phyloP scores from a whole-genome alignment of 129 eudicot species.

The Tagetes patula region DNA sequence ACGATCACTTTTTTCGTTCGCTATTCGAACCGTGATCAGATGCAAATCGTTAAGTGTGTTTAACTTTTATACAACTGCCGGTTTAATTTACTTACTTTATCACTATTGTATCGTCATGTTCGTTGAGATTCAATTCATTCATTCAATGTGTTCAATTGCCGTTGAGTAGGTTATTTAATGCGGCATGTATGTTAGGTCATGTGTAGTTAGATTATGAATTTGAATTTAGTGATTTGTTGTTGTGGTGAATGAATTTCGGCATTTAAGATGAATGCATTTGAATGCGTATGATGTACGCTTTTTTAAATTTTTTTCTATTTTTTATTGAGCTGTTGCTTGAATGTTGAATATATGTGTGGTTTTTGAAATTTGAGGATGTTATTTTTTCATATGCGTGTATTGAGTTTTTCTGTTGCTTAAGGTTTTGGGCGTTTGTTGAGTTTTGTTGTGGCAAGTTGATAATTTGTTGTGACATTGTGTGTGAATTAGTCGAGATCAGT shows the following conservation, averaged over 20 bases:
- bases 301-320: too few species aligned
- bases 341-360: conserved; percentile 9
- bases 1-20: neutral
- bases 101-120: neutral
- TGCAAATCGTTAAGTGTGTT: neutral
- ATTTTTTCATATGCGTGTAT: neutral
- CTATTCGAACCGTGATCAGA: conserved; percentile 3
- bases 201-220: conserved; percentile 8
- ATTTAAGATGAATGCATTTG: conserved; percentile 18
- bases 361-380: neutral
- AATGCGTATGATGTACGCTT: conserved; percentile 18
- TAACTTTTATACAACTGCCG: neutral
- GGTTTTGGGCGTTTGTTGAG: conserved; percentile 23
- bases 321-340: conserved; percentile 12
- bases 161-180: neutral
- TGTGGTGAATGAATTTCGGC: conserved; percentile 24
- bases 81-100: neutral
- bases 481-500: conserved; percentile 4
- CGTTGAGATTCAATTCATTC: conserved; percentile 17
- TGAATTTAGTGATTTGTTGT: neutral
- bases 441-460: conserved; percentile 7
- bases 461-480: conserved; percentile 10
- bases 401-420: conserved; percentile 9
- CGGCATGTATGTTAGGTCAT: conserved; percentile 28
- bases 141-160: neutral